A percentile compares a stretch with the other conserved stretches of the same genome.
These are phyloP conservation scores for Phialemoniopsis sp. DNA, from an alignment of 2,329 filamentous ascomycete genomes.

Conservation along the genomic window DNA sequence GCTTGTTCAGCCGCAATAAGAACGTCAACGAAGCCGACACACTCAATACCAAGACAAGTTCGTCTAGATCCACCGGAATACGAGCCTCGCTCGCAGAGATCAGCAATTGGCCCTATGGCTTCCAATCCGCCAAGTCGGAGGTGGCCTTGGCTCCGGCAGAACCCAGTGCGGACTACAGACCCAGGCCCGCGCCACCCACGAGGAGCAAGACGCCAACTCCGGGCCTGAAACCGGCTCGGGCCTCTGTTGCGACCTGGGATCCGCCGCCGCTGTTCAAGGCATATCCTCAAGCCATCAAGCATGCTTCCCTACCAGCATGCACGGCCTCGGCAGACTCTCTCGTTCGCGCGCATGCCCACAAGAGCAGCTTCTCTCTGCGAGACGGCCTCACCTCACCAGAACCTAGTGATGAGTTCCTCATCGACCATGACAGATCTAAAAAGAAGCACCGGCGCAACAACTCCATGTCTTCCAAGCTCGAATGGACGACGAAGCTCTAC, in stretches of 20 bases:
- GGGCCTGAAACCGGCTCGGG: constrained; percentile 16
- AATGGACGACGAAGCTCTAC: constrained; percentile 70
- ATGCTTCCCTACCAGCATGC: constrained; percentile 66
- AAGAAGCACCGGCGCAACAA: constrained; percentile 43
- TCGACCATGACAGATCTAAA: constrained; percentile 32
- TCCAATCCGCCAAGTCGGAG: constrained; percentile 29
- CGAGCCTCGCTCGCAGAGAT: constrained; percentile 43
- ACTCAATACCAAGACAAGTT: background rate
- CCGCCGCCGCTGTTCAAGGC: constrained; percentile 81
- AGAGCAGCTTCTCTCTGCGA: constrained; percentile 30
- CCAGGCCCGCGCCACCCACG: background rate
- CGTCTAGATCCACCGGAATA: constrained; percentile 25
- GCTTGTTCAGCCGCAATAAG: constrained; percentile 45
- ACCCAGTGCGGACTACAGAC: background rate
- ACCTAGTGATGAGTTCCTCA: constrained; percentile 14
- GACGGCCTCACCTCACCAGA: constrained; percentile 24
- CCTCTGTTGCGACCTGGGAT: constrained; percentile 47
- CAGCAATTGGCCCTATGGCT: constrained; percentile 34
- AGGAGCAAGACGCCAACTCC: background rate
- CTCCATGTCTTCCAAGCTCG: constrained; percentile 40
- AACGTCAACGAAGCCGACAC: constrained; percentile 24
- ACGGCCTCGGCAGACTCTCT: constrained; percentile 66
- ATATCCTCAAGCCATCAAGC: constrained; percentile 77
- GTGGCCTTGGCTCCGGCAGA: constrained; percentile 17
- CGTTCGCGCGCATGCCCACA: constrained; percentile 54